Base-by-base conservation (phyloP, 2,329 filamentous ascomycete genomes). In the Penicillium thymicola region DNA sequence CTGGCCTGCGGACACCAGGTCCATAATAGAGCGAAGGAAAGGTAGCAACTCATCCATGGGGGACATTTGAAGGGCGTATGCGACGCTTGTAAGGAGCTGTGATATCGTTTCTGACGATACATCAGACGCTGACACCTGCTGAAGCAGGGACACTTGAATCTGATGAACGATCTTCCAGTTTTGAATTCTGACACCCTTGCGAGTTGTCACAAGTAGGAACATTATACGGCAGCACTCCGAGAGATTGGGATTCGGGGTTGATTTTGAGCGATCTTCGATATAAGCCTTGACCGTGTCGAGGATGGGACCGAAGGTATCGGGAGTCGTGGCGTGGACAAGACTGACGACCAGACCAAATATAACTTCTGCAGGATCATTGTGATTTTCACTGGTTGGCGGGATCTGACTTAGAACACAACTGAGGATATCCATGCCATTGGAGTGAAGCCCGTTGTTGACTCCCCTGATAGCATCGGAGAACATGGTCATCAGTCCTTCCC, bases 401-500 rank as follows among this genome's bases (percentile, higher is more conserved):
- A 71, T 59, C 50, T 68, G 63, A 28, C 71, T 68, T 37, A 86
- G 59, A 9, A 87, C 65, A 59, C 81, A 82, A 44, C 75, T 72
- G 25, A 86, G 65, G 21, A 86, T 78, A 10, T 80, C 77, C 2
- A 75, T 66, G 32, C 81, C 84, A 62, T 82, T 82, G 2, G 83
- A 83, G 68, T 87, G 82, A 8, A 87, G 70, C 0, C 79, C 80
- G 48, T 78, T 72, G 60, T 86, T 83, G 30, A 87, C 75, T 27
- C 85, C 85, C 64, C 85, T 85, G 51, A 86, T 82, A 9, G 92
- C 87, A 73, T 97, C 93, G 4, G 91, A 87, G 67, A 97, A 90
- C 80, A 97, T 87, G 18, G 86, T 89, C 90, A 96, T 97, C 44
- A 97, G 75, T 54, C 93, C 94, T 70, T 95, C 87, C 60, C 89